These are phyloP conservation scores for Fusarium haematococcum DNA, from an alignment of 2,329 filamentous ascomycete species.

Conservation along the genomic window DNA sequence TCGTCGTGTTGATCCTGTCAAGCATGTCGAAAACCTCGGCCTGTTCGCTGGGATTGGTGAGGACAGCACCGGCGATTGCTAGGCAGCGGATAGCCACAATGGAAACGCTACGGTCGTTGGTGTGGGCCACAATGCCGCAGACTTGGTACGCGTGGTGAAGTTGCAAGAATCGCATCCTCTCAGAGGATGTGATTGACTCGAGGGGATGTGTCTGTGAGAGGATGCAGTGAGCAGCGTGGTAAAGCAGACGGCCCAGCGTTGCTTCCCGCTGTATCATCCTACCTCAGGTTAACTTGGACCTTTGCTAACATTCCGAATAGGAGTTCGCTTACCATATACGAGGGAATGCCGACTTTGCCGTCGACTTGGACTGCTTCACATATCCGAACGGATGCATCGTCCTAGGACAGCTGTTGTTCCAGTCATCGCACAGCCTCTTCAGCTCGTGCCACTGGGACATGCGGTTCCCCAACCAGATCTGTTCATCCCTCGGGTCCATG, in stretches of 20 bases:
- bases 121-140: conserved; percentile 89
- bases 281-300: neutral
- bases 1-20: conserved; percentile 78
- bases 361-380: conserved; percentile 74
- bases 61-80: conserved; percentile 79
- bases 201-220: conserved; percentile 84
- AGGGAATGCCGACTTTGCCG: conserved; percentile 81
- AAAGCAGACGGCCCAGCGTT: conserved; percentile 86
- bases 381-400: conserved; percentile 91
- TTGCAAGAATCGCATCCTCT: conserved; percentile 78
- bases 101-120: conserved; percentile 82
- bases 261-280: conserved; percentile 87
- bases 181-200: conserved; percentile 65
- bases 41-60: conserved; percentile 78
- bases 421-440: conserved; percentile 85
- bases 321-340: conserved; percentile 78
- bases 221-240: conserved; percentile 86
- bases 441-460: conserved; percentile 82
- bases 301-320: neutral
- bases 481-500: conserved; percentile 70
- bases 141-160: conserved; percentile 84
- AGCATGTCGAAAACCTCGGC: conserved; percentile 84
- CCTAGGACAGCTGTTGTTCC: conserved; percentile 81
- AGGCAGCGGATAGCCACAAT: conserved; percentile 84
- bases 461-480: conserved; percentile 71